Evolutionary conservation across 352 stramenopile species (phyloP).

Genomic region (Pythium graminicola): DNA sequence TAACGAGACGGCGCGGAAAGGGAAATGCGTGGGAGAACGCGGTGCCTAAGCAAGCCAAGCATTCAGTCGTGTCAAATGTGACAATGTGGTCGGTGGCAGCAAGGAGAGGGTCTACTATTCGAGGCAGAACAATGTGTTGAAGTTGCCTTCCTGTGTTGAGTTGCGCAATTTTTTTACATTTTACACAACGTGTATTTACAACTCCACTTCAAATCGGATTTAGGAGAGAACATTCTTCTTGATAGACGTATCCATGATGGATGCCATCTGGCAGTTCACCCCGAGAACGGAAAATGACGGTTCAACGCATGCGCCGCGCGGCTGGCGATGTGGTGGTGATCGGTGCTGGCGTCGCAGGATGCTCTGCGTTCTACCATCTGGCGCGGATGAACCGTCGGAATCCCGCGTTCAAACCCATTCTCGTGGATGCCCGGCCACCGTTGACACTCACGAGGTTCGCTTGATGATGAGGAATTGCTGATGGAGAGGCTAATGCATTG

Average conservation of each 20-base stretch:
- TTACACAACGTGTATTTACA: not conserved
- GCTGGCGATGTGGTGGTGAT: conserved; percentile 66
- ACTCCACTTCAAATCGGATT: conserved; percentile 20
- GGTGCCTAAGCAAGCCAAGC: not conserved
- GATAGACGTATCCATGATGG: conserved; percentile 19
- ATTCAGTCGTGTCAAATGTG: conserved; percentile 13
- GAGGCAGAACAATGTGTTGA: conserved; percentile 13
- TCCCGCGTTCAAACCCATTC: conserved; percentile 55
- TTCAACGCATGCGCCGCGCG: conserved; percentile 39
- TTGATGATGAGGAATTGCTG: not conserved
- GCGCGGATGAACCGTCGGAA: conserved; percentile 59
- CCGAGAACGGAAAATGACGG: conserved; percentile 4
- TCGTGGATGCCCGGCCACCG: conserved; percentile 58
- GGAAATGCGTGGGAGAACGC: not conserved
- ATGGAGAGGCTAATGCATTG: not conserved
- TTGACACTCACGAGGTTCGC: conserved; percentile 57
- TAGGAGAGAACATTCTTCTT: not conserved
- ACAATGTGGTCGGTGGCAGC: conserved; percentile 16
- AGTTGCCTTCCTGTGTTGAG: conserved; percentile 6
- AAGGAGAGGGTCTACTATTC: conserved; percentile 1
- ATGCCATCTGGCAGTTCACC: not conserved
- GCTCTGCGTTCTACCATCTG: conserved; percentile 74
- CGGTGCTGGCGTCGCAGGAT: conserved; percentile 62
- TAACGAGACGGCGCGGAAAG: not conserved
- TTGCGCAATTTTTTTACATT: conserved; percentile 13